Evolutionary conservation across 306 rosid genomes (phyloP), one percentile per base, ranked within the genome.

Genomic region (Prunus salicina): DNA sequence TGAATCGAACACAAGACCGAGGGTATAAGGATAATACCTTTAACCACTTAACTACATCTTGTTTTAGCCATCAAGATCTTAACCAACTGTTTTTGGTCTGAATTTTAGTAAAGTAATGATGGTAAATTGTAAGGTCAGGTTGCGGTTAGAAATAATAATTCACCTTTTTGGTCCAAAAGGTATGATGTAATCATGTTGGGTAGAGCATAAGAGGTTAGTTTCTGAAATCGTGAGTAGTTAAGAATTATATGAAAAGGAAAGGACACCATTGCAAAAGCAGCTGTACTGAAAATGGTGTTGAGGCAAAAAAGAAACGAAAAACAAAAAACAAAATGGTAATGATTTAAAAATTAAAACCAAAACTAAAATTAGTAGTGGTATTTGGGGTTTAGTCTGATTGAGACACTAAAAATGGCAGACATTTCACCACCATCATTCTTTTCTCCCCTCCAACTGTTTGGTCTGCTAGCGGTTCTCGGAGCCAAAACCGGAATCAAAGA

Each of bases 401-500:
- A 25, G 24, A 66, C 73, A 64, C 89, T 88, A 83, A 88, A 88
- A 84, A 76, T 81, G 87, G 88, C 84, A 76, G 64, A 77, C 79
- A 87, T 72, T 62, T 60, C 76, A 30, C 63, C 76, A 66, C 80
- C 73, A 70, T 56, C 83, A 41, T 81, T 78, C 28, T 70, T 82
- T 80, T 75, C 77, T 18, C 72, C 81, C 83, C 76, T 76, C 85
- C 85, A 90, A 78, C 68, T 91, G 87, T 91, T 24, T 79, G 93
- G 96, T 81, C 57, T 81, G 70, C 58, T 76, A 87, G 83, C 79
- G 76, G 77, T 87, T 84, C 73, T 76, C 87, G 96, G 94, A 90
- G 88, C 85, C 75, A 67, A 87, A 86, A 55, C 63, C 90, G 97
- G 93, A 82, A 86, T 62, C 84, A 58, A 73, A 56, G 19, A 75